Evolutionary conservation across 2,329 filamentous ascomycete species (phyloP).

Genomic region (Ploettnerulaceae sp.): DNA sequence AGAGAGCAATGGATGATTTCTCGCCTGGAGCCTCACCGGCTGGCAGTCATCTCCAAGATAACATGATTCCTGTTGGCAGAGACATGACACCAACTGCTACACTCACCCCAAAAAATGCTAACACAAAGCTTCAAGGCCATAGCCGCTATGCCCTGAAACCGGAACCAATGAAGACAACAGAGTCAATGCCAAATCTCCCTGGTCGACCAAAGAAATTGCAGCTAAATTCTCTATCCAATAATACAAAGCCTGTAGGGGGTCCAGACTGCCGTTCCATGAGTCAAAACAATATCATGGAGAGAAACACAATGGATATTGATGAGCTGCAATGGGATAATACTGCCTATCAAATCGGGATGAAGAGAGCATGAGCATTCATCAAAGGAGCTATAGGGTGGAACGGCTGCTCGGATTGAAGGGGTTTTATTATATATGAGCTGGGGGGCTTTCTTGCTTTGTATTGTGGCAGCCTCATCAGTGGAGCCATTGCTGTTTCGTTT

Average conservation of each 20-base stretch:
- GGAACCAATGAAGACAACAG: neutral
- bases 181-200: conserved; percentile 9
- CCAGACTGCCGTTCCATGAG: conserved; percentile 3
- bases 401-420: no score
- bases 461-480: no score
- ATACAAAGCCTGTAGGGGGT: neutral
- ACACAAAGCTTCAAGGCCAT: conserved; percentile 5
- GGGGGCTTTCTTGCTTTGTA: neutral
- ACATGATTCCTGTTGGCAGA: conserved; percentile 9
- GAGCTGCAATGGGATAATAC: conserved; percentile 27
- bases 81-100: conserved; percentile 1
- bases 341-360: conserved; percentile 22
- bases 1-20: conserved; percentile 11
- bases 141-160: conserved; percentile 4
- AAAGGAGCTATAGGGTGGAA: no score
- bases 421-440: no score
- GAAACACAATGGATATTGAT: conserved; percentile 26
- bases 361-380: neutral
- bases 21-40: neutral
- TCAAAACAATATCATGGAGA: conserved; percentile 9
- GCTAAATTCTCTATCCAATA: neutral
- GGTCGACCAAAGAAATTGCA: neutral
- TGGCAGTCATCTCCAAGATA: conserved; percentile 7
- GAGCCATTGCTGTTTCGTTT: neutral
- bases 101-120: conserved; percentile 16